phyloP scores from a whole-genome alignment of 495 filamentous ascomycete species.

The Aspergillus carlsbadensis region DNA sequence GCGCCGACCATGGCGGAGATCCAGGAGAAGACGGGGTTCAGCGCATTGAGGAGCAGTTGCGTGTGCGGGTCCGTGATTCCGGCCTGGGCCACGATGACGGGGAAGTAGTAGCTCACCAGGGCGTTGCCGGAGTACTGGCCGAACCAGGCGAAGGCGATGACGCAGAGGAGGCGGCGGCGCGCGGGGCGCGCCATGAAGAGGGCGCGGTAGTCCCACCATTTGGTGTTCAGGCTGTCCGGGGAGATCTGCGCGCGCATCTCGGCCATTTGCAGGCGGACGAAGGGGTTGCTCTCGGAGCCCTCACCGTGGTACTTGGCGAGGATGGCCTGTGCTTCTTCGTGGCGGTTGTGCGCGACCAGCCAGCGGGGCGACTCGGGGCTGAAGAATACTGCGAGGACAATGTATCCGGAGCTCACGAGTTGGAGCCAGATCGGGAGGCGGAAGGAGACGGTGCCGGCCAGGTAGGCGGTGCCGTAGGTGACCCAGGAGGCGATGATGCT shows the following conservation, averaged over 20 bases:
- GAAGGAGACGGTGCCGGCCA: background rate
- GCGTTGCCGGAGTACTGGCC: background rate
- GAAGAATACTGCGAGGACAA: background rate
- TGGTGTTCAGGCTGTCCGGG: conserved; percentile 25
- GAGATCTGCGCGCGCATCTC: conserved; percentile 5
- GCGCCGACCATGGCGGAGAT: background rate
- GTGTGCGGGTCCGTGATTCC: background rate
- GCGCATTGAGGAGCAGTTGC: background rate
- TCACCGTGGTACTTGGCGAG: conserved; percentile 34
- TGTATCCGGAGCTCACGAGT: background rate
- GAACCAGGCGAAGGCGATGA: background rate
- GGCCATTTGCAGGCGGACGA: conserved; percentile 20
- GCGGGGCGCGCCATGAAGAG: conserved; percentile 65
- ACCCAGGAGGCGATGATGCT: background rate
- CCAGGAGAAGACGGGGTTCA: background rate
- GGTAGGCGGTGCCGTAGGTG: background rate
- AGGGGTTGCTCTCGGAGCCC: conserved; percentile 15
- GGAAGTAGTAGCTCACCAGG: background rate
- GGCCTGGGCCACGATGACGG: background rate
- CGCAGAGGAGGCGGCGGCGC: conserved; percentile 54
- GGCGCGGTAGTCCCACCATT: conserved; percentile 40
- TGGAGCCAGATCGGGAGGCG: background rate
- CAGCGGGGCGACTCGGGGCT: conserved; percentile 20
- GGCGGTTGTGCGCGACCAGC: conserved; percentile 35
- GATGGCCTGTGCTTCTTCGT: conserved; percentile 34